Evolutionary conservation across 1,284 basidiomycete genomes (phyloP), one percentile per base, ranked within the genome.

Genomic region (Flammula alnicola): DNA sequence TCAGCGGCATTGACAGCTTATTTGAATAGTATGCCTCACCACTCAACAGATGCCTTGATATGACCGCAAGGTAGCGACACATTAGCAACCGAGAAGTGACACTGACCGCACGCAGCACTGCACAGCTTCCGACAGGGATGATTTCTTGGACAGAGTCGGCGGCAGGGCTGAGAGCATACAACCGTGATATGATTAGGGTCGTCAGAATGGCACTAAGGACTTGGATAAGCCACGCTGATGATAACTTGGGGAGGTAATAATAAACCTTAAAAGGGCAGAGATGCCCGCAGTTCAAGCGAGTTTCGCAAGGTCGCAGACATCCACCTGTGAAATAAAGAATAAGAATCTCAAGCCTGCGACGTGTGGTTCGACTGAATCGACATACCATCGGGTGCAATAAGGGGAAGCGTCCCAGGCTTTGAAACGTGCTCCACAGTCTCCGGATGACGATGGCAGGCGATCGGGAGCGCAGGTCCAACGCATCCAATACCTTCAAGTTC

Each of bases 1-100:
- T n/a, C 3, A 8, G 7, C 44, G 17, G 10, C 9, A 7, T 39
- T 22, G 16, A 16, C 9, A 19, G 17, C 22, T 27, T 16, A 37
- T 22, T 22, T 14, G 23, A 12, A 9, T 30, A 25, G 16, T 16
- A 42, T 16, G 32, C 23, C 78, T 48, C 62, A 86, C 87, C 87
- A 90, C 25, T 71, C 65, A 14, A 87, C 71, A 0, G 64, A 63
- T 8, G 59, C 12, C n/a, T 68, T 71, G 14, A 58, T 46, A 62
- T 91, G 88, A 1, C 84, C 83, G 54, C 88, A 91, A 0, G 85
- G 81, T n/a, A 91, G 69, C 22, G 54, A 25, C 4, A 88, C 74
- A 5, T 76, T 63, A 4, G 67, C 56, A 3, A 83, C 54, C 3
- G 70, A 70, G 54, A 84, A 80, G 10, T 33, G 38, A 62, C 88